A percentile compares a stretch with the other conserved stretches of the same genome.
Conservation (phyloP, 2,329 filamentous ascomycete genomes). For the Talaromyces sp. region DNA sequence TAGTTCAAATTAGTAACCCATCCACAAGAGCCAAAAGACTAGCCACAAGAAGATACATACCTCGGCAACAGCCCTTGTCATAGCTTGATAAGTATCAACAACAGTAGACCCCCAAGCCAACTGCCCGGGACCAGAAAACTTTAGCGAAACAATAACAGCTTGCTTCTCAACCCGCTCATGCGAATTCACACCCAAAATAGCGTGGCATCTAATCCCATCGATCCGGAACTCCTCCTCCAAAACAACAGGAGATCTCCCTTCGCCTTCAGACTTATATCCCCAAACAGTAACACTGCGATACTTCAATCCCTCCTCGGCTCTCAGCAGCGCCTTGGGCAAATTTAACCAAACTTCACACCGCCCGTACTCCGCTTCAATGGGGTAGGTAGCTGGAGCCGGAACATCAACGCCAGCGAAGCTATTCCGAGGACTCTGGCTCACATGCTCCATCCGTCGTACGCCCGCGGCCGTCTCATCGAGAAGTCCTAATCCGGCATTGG, state of each 20-base stretch:
- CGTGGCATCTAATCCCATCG: constrained; percentile 47
- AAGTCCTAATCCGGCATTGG: constrained; percentile 37
- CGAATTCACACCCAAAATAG: constrained; percentile 56
- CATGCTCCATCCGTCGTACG: constrained; percentile 37
- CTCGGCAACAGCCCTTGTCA: constrained; percentile 44
- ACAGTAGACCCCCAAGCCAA: constrained; percentile 36
- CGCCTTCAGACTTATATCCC: constrained; percentile 30
- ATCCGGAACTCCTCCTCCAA: constrained; percentile 45
- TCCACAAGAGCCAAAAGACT: background rate
- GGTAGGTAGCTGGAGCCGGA: constrained; percentile 1
- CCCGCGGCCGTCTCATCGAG: constrained; percentile 42
- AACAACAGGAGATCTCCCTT: constrained; percentile 30
- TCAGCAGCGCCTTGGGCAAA: constrained; percentile 50
- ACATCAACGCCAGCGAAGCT: constrained; percentile 24
- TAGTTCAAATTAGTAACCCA: constrained; percentile 17
- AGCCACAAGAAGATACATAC: constrained; percentile 25
- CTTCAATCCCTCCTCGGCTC: constrained; percentile 46
- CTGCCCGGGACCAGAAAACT: constrained; percentile 38
- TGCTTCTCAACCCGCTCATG: constrained; percentile 57
- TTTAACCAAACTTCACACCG: constrained; percentile 43
- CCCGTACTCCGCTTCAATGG: constrained; percentile 25
- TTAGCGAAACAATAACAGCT: constrained; percentile 47
- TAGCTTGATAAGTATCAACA: constrained; percentile 42
- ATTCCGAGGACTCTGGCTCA: constrained; percentile 30
- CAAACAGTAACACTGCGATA: constrained; percentile 40